phyloP scores from a whole-genome alignment of 129 eudicot species.

The Chrysanthemum lavandulifolium region DNA sequence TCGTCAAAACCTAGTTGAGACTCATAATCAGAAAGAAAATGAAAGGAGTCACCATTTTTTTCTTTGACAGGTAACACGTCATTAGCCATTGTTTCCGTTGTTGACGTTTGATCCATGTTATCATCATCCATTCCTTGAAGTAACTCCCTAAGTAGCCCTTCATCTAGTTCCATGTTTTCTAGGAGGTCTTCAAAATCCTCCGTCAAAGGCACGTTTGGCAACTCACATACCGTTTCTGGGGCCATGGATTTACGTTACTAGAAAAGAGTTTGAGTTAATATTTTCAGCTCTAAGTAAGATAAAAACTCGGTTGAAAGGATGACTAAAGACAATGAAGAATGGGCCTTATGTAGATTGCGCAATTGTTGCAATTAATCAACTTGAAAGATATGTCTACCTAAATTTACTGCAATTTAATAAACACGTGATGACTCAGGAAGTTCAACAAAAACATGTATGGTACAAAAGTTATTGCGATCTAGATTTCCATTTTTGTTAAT shows the following conservation, averaged over 20 bases:
- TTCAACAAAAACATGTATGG: slow-evolving; percentile 21
- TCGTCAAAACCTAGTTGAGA: slow-evolving; percentile 13
- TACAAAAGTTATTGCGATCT: slow-evolving; percentile 17
- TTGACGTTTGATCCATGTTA: slow-evolving; percentile 11
- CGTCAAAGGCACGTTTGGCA: slow-evolving; percentile 4
- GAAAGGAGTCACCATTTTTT: background rate
- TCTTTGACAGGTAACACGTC: slow-evolving; percentile 14
- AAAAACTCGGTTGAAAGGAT: slow-evolving; percentile 21
- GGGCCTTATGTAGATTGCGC: slow-evolving; percentile 30
- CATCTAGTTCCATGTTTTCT: slow-evolving; percentile 36
- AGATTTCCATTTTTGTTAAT: slow-evolving; percentile 23
- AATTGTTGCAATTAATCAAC: background rate
- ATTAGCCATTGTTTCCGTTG: slow-evolving; percentile 11
- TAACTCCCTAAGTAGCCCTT: slow-evolving; percentile 25
- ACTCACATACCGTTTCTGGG: slow-evolving; percentile 19
- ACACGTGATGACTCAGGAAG: slow-evolving; percentile 17
- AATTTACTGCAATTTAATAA: slow-evolving; percentile 4
- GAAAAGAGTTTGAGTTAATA: background rate
- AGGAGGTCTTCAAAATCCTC: slow-evolving; percentile 28
- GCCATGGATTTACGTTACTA: slow-evolving; percentile 23
- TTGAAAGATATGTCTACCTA: slow-evolving; percentile 33
- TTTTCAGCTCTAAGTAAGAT: slow-evolving; percentile 7
- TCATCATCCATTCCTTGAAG: slow-evolving; percentile 28
- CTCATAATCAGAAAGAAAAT: slow-evolving; percentile 14
- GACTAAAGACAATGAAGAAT: slow-evolving; percentile 21